Evolutionary conservation across 768 basidiomycete genomes (phyloP).

Genomic region (Cystobasidium tubakii): DNA sequence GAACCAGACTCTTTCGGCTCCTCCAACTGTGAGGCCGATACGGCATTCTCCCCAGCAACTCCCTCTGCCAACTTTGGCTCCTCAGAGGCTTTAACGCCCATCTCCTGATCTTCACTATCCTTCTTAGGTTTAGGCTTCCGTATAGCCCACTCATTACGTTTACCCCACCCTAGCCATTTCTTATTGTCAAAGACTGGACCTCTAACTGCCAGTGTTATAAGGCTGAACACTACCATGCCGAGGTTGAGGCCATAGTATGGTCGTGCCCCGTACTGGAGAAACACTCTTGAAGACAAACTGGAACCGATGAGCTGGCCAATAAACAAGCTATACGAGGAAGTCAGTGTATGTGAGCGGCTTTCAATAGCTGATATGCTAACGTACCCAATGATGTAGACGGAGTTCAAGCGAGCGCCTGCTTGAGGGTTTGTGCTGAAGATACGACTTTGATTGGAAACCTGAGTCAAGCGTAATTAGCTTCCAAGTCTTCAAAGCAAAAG

Average conservation of each 20-base stretch:
- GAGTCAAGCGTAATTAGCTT: background rate
- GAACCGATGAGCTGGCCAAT: constrained; percentile 34
- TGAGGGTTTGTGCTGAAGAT: constrained; percentile 27
- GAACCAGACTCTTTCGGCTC: too few species aligned
- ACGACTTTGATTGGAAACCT: constrained; percentile 31
- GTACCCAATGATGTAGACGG: constrained; percentile 27
- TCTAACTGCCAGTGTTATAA: constrained; percentile 1
- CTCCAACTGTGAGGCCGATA: too few species aligned
- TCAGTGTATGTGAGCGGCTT: background rate
- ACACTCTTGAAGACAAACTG: background rate
- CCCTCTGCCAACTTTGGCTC: background rate
- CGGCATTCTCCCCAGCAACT: background rate
- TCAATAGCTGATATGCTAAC: background rate
- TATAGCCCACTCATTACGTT: constrained; percentile 18
- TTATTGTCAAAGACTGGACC: constrained; percentile 18
- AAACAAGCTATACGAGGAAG: background rate
- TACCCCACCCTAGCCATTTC: constrained; percentile 33
- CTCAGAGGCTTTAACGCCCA: background rate
- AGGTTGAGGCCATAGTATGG: constrained; percentile 17
- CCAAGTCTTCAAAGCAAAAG: too few species aligned
- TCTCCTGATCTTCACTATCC: background rate
- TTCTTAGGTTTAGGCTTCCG: constrained; percentile 15
- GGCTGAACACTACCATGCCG: constrained; percentile 14
- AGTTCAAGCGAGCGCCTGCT: constrained; percentile 31
- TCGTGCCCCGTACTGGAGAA: constrained; percentile 7